Percentiles rank a stretch among this genome's conserved stretches.
These are phyloP conservation scores for Zea mays DNA, from an alignment of 176 grass and related monocot species.

Conservation along the genomic window Zm-B73-REFERENCE-NAM-5.0 NC_050096.1:267907501-267908000, in stretches of 20 bases:
- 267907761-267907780: constrained; percentile 94
- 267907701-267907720: constrained; percentile 79
- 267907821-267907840: constrained; percentile 16
- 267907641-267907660: constrained; percentile 86
- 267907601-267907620: constrained; percentile 26
- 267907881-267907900: background rate
- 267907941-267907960: constrained; percentile 74
- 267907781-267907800: constrained; percentile 83
- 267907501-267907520: constrained; percentile 86
- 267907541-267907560: constrained; percentile 86
- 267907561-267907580: constrained; percentile 35
- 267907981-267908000: constrained; percentile 88
- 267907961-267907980: constrained; percentile 81
- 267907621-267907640: constrained; percentile 57
- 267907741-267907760: constrained; percentile 91
- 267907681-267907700: constrained; percentile 75
- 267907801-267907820: constrained; percentile 23
- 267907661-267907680: constrained; percentile 87
- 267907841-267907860: constrained; percentile 19
- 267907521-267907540: constrained; percentile 96
- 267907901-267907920: constrained; percentile 34
- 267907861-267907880: constrained; percentile 27
- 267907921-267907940: constrained; percentile 59
- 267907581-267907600: constrained; percentile 32
- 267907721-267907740: constrained; percentile 98